A percentile compares a stretch with the other conserved stretches of the same genome.
Evolutionary conservation across 768 basidiomycete species (phyloP).

Genomic region (Imleria badia): DNA sequence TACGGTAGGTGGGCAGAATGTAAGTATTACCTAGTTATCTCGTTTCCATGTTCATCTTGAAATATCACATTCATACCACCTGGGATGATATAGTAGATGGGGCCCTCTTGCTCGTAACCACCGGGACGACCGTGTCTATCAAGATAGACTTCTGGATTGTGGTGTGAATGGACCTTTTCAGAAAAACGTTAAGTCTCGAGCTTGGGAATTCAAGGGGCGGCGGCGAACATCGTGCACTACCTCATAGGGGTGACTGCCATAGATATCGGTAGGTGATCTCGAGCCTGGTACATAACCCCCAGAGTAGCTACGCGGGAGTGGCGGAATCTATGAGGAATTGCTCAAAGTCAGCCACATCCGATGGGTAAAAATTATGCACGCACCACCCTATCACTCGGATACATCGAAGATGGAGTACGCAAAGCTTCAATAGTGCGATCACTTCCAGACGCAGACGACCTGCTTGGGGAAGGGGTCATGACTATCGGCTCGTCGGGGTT

Average conservation of each 20-base stretch:
- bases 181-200: conserved; percentile 9
- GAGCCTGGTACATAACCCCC: conserved; percentile 15
- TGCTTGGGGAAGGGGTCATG: conserved; percentile 17
- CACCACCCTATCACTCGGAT: conserved; percentile 30
- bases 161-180: conserved; percentile 25
- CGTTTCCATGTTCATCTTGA: conserved; percentile 62
- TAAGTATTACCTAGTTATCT: conserved; percentile 53
- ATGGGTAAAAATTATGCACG: background rate
- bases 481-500: conserved; percentile 22
- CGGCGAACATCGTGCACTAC: conserved; percentile 16
- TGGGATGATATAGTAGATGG: conserved; percentile 64
- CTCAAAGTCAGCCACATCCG: background rate
- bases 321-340: conserved; percentile 25
- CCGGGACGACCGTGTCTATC: conserved; percentile 20
- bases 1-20: background rate
- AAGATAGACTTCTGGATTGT: conserved; percentile 22
- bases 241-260: conserved; percentile 22
- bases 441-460: conserved; percentile 25
- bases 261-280: conserved; percentile 33
- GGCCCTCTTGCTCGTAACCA: conserved; percentile 22
- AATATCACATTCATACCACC: conserved; percentile 65
- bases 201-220: background rate
- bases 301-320: conserved; percentile 25
- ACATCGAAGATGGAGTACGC: conserved; percentile 18
- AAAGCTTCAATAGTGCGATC: conserved; percentile 33